A percentile compares a stretch with the other conserved stretches of the same genome.
Evolutionary conservation across 1,139 yeast species (phyloP).

Genomic region (Suhomyces maxii): DNA sequence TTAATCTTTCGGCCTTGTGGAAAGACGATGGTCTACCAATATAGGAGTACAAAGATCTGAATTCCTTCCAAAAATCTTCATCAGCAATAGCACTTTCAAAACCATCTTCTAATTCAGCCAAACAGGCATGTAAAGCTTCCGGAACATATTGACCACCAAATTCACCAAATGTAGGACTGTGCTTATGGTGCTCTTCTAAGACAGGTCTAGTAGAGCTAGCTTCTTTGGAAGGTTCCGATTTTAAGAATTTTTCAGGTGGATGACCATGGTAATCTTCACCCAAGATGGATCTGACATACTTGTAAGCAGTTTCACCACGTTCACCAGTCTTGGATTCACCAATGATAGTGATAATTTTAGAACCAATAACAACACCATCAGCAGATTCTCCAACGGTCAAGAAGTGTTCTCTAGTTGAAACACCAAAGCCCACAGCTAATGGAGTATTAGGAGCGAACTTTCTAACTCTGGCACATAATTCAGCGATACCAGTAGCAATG

Average conservation of each 20-base stretch:
- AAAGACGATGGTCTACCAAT: constrained; percentile 96
- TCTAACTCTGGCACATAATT: constrained; percentile 73
- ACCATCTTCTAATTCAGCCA: constrained; percentile 82
- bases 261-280: constrained; percentile 54
- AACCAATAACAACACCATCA: constrained; percentile 95
- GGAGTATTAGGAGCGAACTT: constrained; percentile 71
- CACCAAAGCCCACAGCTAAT: constrained; percentile 96
- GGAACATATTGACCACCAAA: constrained; percentile 99
- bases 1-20: constrained; percentile 85
- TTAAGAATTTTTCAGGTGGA: constrained; percentile 31
- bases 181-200: constrained; percentile 57
- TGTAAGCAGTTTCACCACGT: constrained; percentile 60
- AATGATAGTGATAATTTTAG: constrained; percentile 71
- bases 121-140: constrained; percentile 89
- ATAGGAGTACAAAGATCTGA: constrained; percentile 72
- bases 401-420: constrained; percentile 89
- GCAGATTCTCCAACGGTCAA: constrained; percentile 74
- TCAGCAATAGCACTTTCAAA: constrained; percentile 88
- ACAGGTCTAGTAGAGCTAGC: constrained; percentile 33
- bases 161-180: constrained; percentile 80
- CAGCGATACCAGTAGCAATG: constrained; percentile 65
- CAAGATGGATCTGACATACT: constrained; percentile 68
- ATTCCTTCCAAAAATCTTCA: constrained; percentile 91
- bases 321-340: constrained; percentile 63
- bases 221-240: constrained; percentile 26